Percentiles rank a stretch among this genome's conserved stretches.
Evolutionary conservation across 1,139 yeast species (phyloP).

Genomic region (Saccharomycopsis hybrid): DNA sequence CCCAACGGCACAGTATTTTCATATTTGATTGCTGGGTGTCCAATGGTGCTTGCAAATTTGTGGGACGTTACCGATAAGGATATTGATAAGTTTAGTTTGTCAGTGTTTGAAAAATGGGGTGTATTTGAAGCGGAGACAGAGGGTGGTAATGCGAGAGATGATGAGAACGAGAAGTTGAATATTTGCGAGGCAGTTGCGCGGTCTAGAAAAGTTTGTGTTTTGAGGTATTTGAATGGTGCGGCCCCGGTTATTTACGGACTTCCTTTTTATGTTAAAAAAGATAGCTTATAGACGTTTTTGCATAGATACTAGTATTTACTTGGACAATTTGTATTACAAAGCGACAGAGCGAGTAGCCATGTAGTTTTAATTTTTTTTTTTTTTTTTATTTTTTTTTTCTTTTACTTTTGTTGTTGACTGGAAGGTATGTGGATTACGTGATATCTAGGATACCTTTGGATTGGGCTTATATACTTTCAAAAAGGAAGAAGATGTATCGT

Average conservation of each 20-base stretch:
- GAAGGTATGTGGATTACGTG: too few relatives aligned
- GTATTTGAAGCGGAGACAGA: constrained; percentile 17
- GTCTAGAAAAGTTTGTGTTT: constrained; percentile 58
- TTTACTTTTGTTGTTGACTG: too few relatives aligned
- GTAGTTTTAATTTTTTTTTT: too few relatives aligned
- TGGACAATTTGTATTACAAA: too few relatives aligned
- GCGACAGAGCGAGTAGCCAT: too few relatives aligned
- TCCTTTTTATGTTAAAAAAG: constrained; percentile 36
- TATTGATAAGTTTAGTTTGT: constrained; percentile 68
- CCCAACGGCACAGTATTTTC: constrained; percentile 73
- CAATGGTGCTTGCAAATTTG: constrained; percentile 74
- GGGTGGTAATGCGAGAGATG: background rate
- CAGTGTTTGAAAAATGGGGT: constrained; percentile 60
- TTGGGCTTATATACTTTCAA: too few relatives aligned
- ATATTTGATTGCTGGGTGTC: constrained; percentile 75
- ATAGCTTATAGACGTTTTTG: background rate
- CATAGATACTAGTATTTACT: too few relatives aligned
- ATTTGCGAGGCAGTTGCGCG: constrained; percentile 47
- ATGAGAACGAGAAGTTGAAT: constrained; percentile 22
- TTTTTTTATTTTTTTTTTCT: too few relatives aligned
- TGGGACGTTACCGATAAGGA: constrained; percentile 99
- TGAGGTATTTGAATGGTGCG: constrained; percentile 68
- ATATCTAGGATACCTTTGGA: too few relatives aligned
- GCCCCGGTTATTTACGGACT: constrained; percentile 78
- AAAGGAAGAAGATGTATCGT: too few relatives aligned